Percentiles rank a stretch among this genome's conserved stretches.
These are phyloP conservation scores for Hyphopichia khmerensis DNA, from an alignment of 1,139 yeast genomes.

Conservation along the genomic window DNA sequence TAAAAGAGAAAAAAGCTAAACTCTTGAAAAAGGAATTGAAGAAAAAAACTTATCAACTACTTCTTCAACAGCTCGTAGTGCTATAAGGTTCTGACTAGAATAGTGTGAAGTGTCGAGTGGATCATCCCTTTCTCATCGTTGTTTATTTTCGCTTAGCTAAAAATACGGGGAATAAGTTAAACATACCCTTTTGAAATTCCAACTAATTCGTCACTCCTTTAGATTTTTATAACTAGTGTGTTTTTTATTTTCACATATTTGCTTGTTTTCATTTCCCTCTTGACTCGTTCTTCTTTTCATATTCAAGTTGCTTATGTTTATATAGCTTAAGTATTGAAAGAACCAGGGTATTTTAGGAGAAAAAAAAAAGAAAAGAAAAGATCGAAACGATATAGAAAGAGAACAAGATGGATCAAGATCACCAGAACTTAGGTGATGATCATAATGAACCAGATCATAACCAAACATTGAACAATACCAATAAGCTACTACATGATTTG, in stretches of 20 bases:
- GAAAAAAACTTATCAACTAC: too few relatives aligned
- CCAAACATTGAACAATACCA: conserved; percentile 21
- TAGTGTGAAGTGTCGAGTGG: background rate
- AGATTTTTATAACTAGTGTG: background rate
- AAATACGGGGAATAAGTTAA: background rate
- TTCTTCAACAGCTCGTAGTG: too few relatives aligned
- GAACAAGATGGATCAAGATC: background rate
- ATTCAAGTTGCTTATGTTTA: background rate
- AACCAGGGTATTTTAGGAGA: too few relatives aligned
- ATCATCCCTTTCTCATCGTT: background rate
- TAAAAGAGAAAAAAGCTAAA: too few relatives aligned
- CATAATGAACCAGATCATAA: conserved; percentile 4
- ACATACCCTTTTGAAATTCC: background rate
- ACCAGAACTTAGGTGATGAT: background rate
- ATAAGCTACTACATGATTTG: conserved; percentile 23
- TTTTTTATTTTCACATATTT: background rate
- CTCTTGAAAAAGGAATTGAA: too few relatives aligned
- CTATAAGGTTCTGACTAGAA: too few relatives aligned
- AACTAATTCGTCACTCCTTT: background rate
- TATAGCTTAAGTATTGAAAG: too few relatives aligned
- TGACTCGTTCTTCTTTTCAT: background rate
- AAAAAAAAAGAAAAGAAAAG: too few relatives aligned
- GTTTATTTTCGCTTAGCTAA: background rate
- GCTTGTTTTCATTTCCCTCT: background rate
- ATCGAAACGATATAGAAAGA: too few relatives aligned